A percentile compares a stretch with the other conserved stretches of the same genome.
Conservation (phyloP, 495 filamentous ascomycete genomes). For the Penicillium chermesinum region DNA sequence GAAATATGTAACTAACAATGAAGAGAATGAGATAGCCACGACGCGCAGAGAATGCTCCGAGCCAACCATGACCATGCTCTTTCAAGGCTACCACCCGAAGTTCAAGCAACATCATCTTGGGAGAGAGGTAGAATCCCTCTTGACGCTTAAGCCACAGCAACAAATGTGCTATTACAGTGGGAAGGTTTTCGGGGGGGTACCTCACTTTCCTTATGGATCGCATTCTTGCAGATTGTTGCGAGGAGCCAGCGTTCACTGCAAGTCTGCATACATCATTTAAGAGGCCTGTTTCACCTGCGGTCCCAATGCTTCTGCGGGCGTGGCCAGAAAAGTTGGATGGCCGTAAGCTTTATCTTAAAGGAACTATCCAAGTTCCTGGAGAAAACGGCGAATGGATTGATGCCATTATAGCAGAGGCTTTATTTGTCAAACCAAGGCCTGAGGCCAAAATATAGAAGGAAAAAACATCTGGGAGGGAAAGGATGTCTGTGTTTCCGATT, state of each 20-base stretch:
- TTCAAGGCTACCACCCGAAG: conserved; percentile 7
- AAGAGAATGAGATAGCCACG: neutral
- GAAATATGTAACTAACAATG: too few species aligned
- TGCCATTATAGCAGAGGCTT: conserved; percentile 3
- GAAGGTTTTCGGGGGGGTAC: conserved; percentile 11
- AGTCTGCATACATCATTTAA: conserved; percentile 5
- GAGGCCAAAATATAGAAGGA: neutral
- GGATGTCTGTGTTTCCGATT: too few species aligned
- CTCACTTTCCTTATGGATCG: conserved; percentile 9
- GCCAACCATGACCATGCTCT: neutral
- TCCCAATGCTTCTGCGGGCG: conserved; percentile 7
- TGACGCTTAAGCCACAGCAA: conserved; percentile 5
- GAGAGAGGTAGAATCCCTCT: conserved; percentile 5
- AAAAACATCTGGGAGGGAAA: neutral
- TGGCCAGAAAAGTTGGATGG: conserved; percentile 11
- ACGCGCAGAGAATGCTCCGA: neutral
- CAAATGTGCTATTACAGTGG: conserved; percentile 10
- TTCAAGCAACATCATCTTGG: conserved; percentile 2
- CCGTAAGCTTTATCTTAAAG: conserved; percentile 7
- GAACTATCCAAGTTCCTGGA: conserved; percentile 2
- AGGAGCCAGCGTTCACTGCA: conserved; percentile 9
- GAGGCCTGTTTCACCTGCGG: conserved; percentile 1
- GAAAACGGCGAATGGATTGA: conserved; percentile 3
- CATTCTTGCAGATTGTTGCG: conserved; percentile 9
- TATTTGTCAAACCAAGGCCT: conserved; percentile 9